Conservation (phyloP, 495 filamentous ascomycete genomes). For the Penicillium subrubescens region DNA sequence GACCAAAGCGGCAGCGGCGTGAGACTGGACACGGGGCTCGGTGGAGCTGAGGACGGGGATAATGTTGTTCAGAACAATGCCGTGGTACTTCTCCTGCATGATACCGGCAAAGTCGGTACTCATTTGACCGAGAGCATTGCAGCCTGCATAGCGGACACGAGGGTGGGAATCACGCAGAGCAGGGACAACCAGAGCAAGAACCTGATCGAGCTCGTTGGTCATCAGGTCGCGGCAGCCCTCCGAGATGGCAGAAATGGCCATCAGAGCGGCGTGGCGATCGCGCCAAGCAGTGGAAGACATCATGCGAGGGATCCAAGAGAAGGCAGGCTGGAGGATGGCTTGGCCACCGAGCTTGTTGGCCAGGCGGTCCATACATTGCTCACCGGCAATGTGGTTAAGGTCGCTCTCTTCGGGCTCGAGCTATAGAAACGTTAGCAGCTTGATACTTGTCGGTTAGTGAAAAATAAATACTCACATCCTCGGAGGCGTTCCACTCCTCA, state of each 20-base stretch:
- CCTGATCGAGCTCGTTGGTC: constrained; percentile 90
- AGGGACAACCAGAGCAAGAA: constrained; percentile 89
- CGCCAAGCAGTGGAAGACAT: constrained; percentile 94
- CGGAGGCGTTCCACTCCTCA: constrained; percentile 86
- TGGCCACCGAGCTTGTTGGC: constrained; percentile 95
- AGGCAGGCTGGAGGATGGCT: constrained; percentile 87
- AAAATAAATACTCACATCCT: constrained; percentile 70
- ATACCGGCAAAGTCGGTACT: constrained; percentile 98
- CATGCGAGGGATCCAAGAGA: constrained; percentile 96
- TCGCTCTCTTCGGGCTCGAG: constrained; percentile 96
- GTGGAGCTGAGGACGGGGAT: constrained; percentile 88
- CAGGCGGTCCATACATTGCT: constrained; percentile 97
- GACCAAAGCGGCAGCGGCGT: constrained; percentile 94
- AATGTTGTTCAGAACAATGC: constrained; percentile 81
- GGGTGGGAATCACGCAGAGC: constrained; percentile 90
- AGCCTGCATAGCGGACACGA: constrained; percentile 95
- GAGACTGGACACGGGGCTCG: constrained; percentile 93
- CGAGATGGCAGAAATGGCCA: constrained; percentile 99
- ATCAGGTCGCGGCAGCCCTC: constrained; percentile 97
- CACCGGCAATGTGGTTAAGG: constrained; percentile 95
- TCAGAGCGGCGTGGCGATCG: constrained; percentile 94
- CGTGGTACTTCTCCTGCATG: constrained; percentile 96
- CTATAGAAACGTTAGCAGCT: constrained; percentile 41
- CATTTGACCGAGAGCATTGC: constrained; percentile 99
- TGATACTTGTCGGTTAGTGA: not conserved